Evolutionary conservation across 2,329 filamentous ascomycete species (phyloP).

Genomic region (Colletotrichum sp.): DNA sequence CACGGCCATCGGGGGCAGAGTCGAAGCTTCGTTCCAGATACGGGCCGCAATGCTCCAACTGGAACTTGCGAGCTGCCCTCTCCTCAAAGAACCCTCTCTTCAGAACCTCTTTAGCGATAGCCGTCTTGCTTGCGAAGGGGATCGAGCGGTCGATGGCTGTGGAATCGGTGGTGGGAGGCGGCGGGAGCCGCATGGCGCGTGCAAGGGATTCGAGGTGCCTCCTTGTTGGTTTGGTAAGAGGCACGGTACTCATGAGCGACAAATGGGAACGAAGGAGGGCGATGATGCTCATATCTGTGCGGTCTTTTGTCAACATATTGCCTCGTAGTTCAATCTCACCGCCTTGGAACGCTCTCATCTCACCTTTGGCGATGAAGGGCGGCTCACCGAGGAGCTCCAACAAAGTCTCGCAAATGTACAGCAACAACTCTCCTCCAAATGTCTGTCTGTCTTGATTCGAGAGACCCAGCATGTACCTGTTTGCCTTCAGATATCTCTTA

Average conservation of each 20-base stretch:
- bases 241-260: not conserved
- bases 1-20: slow-evolving; percentile 69
- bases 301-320: not conserved
- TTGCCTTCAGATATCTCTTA: slow-evolving; percentile 51
- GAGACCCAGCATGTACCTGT: slow-evolving; percentile 45
- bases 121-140: not conserved
- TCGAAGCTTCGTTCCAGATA: slow-evolving; percentile 79
- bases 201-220: not conserved
- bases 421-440: slow-evolving; percentile 36
- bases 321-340: no score
- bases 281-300: not conserved
- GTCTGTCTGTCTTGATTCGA: slow-evolving; percentile 30
- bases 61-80: slow-evolving; percentile 52
- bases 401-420: slow-evolving; percentile 41
- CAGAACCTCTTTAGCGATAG: not conserved
- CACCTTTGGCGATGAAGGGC: not conserved
- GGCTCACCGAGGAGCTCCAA: not conserved
- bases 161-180: not conserved
- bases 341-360: not conserved
- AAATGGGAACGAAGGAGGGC: not conserved
- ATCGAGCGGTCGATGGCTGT: not conserved
- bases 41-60: slow-evolving; percentile 71
- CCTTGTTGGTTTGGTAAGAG: not conserved
- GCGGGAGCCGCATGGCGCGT: not conserved
- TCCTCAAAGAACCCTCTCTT: not conserved